Conservation (phyloP, 768 basidiomycete species). For the Mycena vitilis region DNA sequence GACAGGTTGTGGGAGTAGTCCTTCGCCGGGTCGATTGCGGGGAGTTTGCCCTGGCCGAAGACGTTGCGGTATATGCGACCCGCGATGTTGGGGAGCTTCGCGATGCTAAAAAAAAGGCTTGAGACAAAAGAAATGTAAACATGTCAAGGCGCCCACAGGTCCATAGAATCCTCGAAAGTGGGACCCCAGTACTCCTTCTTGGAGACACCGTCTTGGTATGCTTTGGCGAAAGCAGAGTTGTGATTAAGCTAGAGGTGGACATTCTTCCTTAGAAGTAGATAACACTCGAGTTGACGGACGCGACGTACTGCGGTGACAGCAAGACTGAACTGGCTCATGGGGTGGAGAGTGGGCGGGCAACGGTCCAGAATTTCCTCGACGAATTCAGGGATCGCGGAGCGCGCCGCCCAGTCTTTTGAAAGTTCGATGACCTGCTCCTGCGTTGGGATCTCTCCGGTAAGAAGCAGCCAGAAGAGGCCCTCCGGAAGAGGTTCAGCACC, state of each 20-base stretch:
- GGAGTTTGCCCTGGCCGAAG: slow-evolving; percentile 88
- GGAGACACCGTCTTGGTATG: slow-evolving; percentile 90
- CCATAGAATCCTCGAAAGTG: slow-evolving; percentile 91
- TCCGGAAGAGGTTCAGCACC: slow-evolving; percentile 94
- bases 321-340: slow-evolving; percentile 98
- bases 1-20: slow-evolving; percentile 93
- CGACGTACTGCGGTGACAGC: slow-evolving; percentile 89
- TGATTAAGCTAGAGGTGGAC: slow-evolving; percentile 83
- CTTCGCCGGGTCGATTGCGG: slow-evolving; percentile 83
- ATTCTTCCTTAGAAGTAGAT: slow-evolving; percentile 21
- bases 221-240: slow-evolving; percentile 95
- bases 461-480: slow-evolving; percentile 93
- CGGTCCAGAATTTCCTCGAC: slow-evolving; percentile 97
- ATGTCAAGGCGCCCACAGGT: slow-evolving; percentile 62
- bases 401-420: slow-evolving; percentile 95
- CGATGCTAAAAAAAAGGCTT: slow-evolving; percentile 68
- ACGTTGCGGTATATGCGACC: slow-evolving; percentile 92
- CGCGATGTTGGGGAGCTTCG: slow-evolving; percentile 96
- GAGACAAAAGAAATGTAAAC: background rate
- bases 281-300: slow-evolving; percentile 10
- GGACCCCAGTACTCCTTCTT: slow-evolving; percentile 99
- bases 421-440: slow-evolving; percentile 88
- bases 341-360: slow-evolving; percentile 93
- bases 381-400: slow-evolving; percentile 90
- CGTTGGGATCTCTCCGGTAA: slow-evolving; percentile 96